Percentiles rank a stretch among this genome's conserved stretches.
Evolutionary conservation across 2,329 filamentous ascomycete genomes (phyloP).

Genomic region (Claviceps cyperi): DNA sequence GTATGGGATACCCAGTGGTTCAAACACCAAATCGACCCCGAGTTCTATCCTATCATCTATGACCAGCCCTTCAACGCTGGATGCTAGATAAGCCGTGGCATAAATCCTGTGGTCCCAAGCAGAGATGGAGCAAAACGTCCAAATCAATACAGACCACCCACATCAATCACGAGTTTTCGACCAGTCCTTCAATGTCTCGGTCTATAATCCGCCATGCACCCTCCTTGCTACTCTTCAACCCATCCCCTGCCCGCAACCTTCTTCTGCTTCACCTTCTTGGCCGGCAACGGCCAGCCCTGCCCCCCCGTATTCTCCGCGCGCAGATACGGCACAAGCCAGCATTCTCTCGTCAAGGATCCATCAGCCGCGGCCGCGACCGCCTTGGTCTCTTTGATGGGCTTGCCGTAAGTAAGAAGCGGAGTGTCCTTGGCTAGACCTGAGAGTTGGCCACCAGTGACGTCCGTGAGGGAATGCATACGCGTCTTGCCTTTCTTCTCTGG

Average conservation of each 20-base stretch:
- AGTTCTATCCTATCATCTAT: no score
- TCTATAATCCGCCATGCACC: neutral
- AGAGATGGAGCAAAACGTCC: neutral
- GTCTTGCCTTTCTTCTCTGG: conserved; percentile 51
- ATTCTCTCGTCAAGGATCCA: conserved; percentile 44
- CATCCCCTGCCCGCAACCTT: conserved; percentile 60
- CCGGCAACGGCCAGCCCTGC: conserved; percentile 71
- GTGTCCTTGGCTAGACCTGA: conserved; percentile 71
- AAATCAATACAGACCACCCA: neutral
- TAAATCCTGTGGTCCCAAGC: neutral
- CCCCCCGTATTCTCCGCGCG: conserved; percentile 51
- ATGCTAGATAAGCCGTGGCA: neutral
- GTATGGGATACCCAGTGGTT: no score
- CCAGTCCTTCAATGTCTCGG: neutral
- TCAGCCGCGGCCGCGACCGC: conserved; percentile 21
- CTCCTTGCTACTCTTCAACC: conserved; percentile 41
- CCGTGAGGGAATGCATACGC: conserved; percentile 76
- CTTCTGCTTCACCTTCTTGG: conserved; percentile 70
- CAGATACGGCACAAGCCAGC: conserved; percentile 70
- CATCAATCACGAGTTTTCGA: neutral
- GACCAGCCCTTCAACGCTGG: no score
- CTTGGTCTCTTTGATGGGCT: conserved; percentile 75
- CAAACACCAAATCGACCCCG: no score
- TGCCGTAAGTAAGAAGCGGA: conserved; percentile 69
- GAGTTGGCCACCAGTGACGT: conserved; percentile 62